Base-by-base conservation (phyloP, 108 stramenopile species). In the Seminavis robusta region DNA sequence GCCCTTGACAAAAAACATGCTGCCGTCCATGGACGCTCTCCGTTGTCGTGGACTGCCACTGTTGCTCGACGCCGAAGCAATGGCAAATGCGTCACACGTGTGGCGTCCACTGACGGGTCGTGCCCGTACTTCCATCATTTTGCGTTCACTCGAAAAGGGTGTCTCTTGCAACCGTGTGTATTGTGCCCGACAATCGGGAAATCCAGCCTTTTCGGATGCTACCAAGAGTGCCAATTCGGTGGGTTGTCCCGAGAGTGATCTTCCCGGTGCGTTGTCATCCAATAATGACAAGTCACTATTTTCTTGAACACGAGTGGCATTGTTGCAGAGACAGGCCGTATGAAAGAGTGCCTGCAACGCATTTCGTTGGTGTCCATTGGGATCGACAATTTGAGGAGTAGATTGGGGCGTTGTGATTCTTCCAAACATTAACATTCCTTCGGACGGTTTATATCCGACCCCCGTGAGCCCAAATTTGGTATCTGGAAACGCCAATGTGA, bases 121-220 rank as follows among this genome's bases (percentile, higher is more conserved):
- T 33, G 81, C 84, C 26, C 71, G 73, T 3, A 98, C 92, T 73
- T 97, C 95, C 98, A 98, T 98, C 37, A 84, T 56, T 60, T 98
- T 98, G 6, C 86, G 65, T 34, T 97, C 96, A 34, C 87, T 90
- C 17, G 84, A 80, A 69, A 98, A 98, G 6, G 97, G 93, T 43
- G 93, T 83, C 52, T 98, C 95, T 60, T 88, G 83, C 1, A 92
- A 36, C 5, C 95, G 83, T 50, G 92, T 86, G 62, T 93, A 88
- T 42, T 73, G 67, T 0, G 80, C 64, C 23, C 95, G 69, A n/a
- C 88, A 90, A 77, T 96, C 95, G 16, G 54, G 47, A 13, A 96
- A 57, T 33, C 83, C 79, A 10, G 86, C 83, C 63, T 95, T 95
- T 16, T 46, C 70, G 13, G 92, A 71, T 15, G 89, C 96, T 5